Conservation (phyloP, 345 rosid genomes). For the Jatropha curcas region DNA sequence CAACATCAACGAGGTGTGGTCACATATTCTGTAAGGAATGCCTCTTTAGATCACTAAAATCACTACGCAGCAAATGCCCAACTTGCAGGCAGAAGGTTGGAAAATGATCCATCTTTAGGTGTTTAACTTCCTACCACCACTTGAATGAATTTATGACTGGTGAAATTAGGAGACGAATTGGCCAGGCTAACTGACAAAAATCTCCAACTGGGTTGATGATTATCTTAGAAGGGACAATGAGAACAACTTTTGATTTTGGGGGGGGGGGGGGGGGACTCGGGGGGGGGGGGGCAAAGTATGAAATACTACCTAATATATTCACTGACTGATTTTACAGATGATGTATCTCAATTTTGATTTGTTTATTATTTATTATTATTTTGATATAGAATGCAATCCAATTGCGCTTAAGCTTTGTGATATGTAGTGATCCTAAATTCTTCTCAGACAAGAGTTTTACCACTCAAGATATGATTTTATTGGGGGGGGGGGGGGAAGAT, state of each 20-base stretch:
- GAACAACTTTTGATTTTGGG: not conserved
- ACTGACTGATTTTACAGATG: too few relatives aligned
- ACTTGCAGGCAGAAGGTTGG: slow-evolving; percentile 29
- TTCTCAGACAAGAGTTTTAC: too few relatives aligned
- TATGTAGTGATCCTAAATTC: too few relatives aligned
- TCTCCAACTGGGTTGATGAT: not conserved
- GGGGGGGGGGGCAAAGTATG: too few relatives aligned
- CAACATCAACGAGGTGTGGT: slow-evolving; percentile 24
- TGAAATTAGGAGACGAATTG: not conserved
- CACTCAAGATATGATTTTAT: too few relatives aligned
- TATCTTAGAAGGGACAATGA: not conserved
- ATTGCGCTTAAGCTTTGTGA: too few relatives aligned
- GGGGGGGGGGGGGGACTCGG: too few relatives aligned
- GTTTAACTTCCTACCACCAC: slow-evolving; percentile 19
- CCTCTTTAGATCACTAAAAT: slow-evolving; percentile 12
- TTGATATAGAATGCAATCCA: too few relatives aligned
- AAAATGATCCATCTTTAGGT: slow-evolving; percentile 19
- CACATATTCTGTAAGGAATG: slow-evolving; percentile 30
- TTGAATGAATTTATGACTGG: not conserved
- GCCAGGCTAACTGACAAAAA: not conserved
- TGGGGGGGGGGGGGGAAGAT: too few relatives aligned
- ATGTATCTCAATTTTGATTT: too few relatives aligned
- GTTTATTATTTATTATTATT: too few relatives aligned
- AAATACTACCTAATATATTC: too few relatives aligned
- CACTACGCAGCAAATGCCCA: slow-evolving; percentile 20